These are phyloP conservation scores for Microdochium nivale DNA, from an alignment of 2,329 filamentous ascomycete species.

Conservation along the genomic window DNA sequence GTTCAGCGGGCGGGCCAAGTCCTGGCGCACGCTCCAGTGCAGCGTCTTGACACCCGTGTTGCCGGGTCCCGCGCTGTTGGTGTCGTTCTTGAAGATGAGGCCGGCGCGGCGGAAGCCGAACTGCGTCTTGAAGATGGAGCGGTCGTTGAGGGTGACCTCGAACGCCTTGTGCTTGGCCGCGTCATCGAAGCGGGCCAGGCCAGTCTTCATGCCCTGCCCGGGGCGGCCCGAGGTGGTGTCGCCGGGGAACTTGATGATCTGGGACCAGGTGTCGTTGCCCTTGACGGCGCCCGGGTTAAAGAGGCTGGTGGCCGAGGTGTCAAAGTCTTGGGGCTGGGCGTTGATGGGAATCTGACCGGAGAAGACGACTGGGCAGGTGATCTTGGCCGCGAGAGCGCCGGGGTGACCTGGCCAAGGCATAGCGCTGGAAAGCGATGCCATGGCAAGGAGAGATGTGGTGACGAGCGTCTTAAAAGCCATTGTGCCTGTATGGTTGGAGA, in stretches of 20 bases:
- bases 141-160: constrained; percentile 34
- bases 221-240: constrained; percentile 14
- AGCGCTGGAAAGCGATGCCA: background rate
- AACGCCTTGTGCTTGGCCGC: constrained; percentile 23
- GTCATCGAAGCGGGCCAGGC: constrained; percentile 26
- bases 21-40: constrained; percentile 21
- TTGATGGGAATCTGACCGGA: constrained; percentile 23
- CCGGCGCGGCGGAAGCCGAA: constrained; percentile 36
- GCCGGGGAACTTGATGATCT: constrained; percentile 18
- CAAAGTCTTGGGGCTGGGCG: constrained; percentile 18
- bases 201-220: constrained; percentile 1
- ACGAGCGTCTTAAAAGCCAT: background rate
- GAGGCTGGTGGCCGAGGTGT: constrained; percentile 12
- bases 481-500: background rate
- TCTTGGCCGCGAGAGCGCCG: background rate
- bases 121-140: constrained; percentile 35
- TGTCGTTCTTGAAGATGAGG: constrained; percentile 31
- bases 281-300: constrained; percentile 28
- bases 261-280: constrained; percentile 24
- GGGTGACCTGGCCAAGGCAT: background rate
- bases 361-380: constrained; percentile 25
- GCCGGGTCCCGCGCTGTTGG: constrained; percentile 27
- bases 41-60: constrained; percentile 18
- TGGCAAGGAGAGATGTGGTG: background rate
- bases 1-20: constrained; percentile 16